A percentile compares a stretch with the other conserved stretches of the same genome.
These are phyloP conservation scores for Magnolia kwangsiensis DNA, from an alignment of 164 flowering plant species.

Conservation along the genomic window DNA sequence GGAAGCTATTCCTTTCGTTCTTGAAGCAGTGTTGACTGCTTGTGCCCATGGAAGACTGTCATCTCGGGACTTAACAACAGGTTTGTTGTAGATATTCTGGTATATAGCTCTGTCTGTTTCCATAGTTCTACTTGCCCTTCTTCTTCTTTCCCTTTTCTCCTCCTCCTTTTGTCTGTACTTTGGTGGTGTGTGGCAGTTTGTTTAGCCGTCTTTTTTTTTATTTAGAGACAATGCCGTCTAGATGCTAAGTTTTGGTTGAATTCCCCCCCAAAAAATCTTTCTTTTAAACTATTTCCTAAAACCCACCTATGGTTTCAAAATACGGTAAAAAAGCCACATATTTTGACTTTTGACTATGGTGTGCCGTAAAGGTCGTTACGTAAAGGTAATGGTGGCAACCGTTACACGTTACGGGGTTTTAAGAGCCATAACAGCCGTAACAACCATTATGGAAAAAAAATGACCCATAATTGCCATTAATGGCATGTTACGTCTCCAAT, in stretches of 20 bases:
- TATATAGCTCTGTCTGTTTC: background rate
- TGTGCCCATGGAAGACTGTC: conserved; percentile 87
- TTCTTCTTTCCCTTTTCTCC: background rate
- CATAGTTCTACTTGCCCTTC: background rate
- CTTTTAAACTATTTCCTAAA: too few relatives aligned
- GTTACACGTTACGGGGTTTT: too few relatives aligned
- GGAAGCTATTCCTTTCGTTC: conserved; percentile 83
- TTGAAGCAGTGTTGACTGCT: conserved; percentile 81
- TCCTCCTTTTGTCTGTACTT: background rate
- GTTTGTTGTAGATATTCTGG: conserved; percentile 28
- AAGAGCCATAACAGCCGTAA: too few relatives aligned
- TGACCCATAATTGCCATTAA: too few relatives aligned
- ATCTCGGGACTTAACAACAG: conserved; percentile 83
- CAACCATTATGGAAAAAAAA: too few relatives aligned
- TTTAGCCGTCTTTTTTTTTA: background rate
- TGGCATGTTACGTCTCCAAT: too few relatives aligned
- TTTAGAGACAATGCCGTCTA: background rate
- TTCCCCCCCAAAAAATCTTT: background rate
- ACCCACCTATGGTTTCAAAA: too few relatives aligned
- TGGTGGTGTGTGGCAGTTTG: background rate
- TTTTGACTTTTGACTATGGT: too few relatives aligned
- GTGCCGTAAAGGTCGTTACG: too few relatives aligned
- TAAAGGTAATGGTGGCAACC: too few relatives aligned
- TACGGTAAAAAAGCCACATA: too few relatives aligned
- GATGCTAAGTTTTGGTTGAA: background rate